Evolutionary conservation across 441 rosid species (phyloP).

Genomic region (Populus hybrid): DNA sequence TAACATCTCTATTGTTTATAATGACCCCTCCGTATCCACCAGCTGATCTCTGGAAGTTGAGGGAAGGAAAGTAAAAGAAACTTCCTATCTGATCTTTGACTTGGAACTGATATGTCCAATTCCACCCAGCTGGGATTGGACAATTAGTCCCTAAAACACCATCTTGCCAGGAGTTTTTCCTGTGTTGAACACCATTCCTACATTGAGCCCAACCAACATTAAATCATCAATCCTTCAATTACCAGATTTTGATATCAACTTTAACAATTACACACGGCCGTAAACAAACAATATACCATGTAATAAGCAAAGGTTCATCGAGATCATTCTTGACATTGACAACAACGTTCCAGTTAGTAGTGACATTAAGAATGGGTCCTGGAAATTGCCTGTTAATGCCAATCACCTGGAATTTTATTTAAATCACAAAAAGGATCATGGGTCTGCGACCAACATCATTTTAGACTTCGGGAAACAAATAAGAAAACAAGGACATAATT

Average conservation of each 20-base stretch:
- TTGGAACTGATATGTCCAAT: slow-evolving; percentile 92
- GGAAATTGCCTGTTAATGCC: slow-evolving; percentile 80
- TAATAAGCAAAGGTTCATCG: slow-evolving; percentile 76
- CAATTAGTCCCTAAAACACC: slow-evolving; percentile 93
- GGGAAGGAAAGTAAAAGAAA: slow-evolving; percentile 81
- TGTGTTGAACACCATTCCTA: slow-evolving; percentile 80
- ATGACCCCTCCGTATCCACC: slow-evolving; percentile 90
- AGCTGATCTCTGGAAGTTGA: slow-evolving; percentile 68
- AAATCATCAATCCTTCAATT: background rate
- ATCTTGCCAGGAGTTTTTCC: slow-evolving; percentile 95
- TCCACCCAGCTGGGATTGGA: slow-evolving; percentile 92
- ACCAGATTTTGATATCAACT: background rate
- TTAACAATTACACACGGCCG: background rate
- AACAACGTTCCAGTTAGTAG: slow-evolving; percentile 85
- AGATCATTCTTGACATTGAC: slow-evolving; percentile 79
- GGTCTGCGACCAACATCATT: background rate
- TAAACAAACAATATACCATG: slow-evolving; percentile 46
- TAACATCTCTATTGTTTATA: slow-evolving; percentile 67
- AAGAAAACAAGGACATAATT: background rate
- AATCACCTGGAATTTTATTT: slow-evolving; percentile 51
- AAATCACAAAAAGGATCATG: background rate
- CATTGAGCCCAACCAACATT: slow-evolving; percentile 8
- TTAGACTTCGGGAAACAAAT: background rate
- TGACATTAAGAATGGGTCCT: slow-evolving; percentile 74
- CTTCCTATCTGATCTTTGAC: slow-evolving; percentile 95